Evolutionary conservation across 805 yeast genomes (phyloP), one percentile per base, ranked within the genome.

Genomic region (Wickerhamomyces subpelliculosus): DNA sequence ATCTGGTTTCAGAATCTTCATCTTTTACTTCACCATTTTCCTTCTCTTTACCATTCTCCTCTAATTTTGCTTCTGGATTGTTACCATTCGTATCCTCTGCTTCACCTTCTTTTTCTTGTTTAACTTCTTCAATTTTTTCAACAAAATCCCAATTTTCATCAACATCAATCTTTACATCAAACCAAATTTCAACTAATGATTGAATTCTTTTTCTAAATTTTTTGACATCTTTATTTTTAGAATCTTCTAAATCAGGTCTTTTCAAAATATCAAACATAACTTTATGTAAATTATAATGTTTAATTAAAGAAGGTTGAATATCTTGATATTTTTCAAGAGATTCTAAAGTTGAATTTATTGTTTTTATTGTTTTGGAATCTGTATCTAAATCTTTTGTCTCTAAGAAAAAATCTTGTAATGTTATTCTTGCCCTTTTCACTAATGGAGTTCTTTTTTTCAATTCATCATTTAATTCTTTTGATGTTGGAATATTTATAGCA

Each of bases 261-360:
- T 52, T 62, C 39, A 67, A 46, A 9, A 65, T 47, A 17, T 52
- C 47, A 19, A 55, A 44, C 17, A 67, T 39, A 5, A 66, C 45
- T 28, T 59, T 64, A 27, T 52, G 51, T 9, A 67, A 34, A 14
- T 59, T 60, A 1, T 61, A 45, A 3, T 59, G 46, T 29, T 53
- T 54, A 11, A 67, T 34, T 17, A 59, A 44, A 1, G 69, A 51
- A 31, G 47, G 45, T 19, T 65, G 58, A 29, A 54, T 51, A 13
- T 31, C 37, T n/a, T 46, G 44, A 25, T 47, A 27, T 3, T 43
- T 39, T 21, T 49, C 40, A 19, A 65, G 36, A 8, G 52, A 39
- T 5, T 45, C 50, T 6, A 63, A 41, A 6, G 55, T 30, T 4
- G 51, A 41, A 14, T 45, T 55, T 3, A 58, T 39, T 9, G 43